These are phyloP conservation scores for Pseudopyricularia cyperi DNA, from an alignment of 2,329 filamentous ascomycete species.

Conservation along the genomic window DNA sequence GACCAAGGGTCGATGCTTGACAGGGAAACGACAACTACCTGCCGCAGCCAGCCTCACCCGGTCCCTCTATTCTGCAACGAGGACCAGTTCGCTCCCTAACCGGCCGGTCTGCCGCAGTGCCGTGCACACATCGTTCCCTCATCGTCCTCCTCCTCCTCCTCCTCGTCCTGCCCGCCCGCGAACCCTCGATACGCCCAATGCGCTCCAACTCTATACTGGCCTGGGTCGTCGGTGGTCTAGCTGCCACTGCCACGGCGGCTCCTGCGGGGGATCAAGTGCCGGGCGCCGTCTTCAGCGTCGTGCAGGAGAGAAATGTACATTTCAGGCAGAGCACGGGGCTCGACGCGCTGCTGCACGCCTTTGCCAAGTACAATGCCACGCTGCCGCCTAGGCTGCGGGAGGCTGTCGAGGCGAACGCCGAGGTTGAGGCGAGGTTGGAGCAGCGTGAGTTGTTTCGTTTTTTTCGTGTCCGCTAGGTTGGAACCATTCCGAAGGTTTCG, in stretches of 20 bases:
- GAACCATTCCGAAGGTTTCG: too few relatives aligned
- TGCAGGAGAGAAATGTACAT: constrained; percentile 1
- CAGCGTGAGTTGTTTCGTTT: neutral
- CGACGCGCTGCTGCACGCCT: constrained; percentile 10
- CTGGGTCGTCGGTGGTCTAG: neutral
- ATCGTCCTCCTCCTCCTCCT: too few relatives aligned
- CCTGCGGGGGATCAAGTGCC: neutral
- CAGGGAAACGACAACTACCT: neutral
- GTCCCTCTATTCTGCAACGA: neutral
- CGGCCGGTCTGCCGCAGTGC: too few relatives aligned
- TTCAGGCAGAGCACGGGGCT: neutral
- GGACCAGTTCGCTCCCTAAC: neutral
- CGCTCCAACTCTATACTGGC: neutral
- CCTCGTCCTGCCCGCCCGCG: too few relatives aligned
- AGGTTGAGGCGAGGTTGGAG: neutral
- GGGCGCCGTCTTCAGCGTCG: neutral
- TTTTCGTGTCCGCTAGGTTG: too few relatives aligned
- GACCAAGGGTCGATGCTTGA: too few relatives aligned
- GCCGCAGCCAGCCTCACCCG: neutral
- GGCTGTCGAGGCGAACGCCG: constrained; percentile 8
- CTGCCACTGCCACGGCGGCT: neutral
- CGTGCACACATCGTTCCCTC: too few relatives aligned
- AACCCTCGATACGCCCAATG: too few relatives aligned
- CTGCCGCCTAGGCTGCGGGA: constrained; percentile 13
- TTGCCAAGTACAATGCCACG: constrained; percentile 18